Evolutionary conservation across 2,329 filamentous ascomycete genomes (phyloP), one percentile per base, ranked within the genome.

Genomic region (Teratosphaeria nubilosa): DNA sequence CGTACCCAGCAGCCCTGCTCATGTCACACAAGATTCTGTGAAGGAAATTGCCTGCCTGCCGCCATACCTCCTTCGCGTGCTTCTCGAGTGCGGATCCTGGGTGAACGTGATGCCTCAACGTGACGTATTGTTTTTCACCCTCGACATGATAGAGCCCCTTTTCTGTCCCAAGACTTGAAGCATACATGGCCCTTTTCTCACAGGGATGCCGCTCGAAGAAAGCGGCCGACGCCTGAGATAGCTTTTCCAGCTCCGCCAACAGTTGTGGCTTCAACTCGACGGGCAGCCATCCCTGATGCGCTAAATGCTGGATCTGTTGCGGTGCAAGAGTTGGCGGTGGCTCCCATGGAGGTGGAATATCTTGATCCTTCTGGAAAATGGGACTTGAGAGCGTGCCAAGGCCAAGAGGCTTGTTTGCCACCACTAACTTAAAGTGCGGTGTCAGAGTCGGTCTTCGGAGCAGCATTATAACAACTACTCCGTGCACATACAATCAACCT

Each of bases 41-140:
- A 11, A 70, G 57, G 3, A 68, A 56, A 1, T 55, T 51, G 5
- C 58, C 63, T 1, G 62, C 56, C n/a, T 60, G 48, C n/a, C 52
- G 50, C 68, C 67, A 70, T 5, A 64, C 60, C 30, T 53, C 48
- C 56, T 59, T 3, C 56, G 60, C 59, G 20, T 51, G 16, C n/a
- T 3, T 37, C 45, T 55, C 58, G 51, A 41, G 41, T 25, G 37
- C 60, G 54, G 41, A 62, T 32, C 20, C 32, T 30, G 32, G 54
- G 13, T 57, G 32, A 30, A 27, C 51, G 22, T 27, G 55, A 59
- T 64, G 62, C 9, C 67, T 65, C 32, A 69, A 59, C 1, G 68
- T 70, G 34, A 68, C 25, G 50, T 69, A 70, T 53, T 69, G 64
- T 55, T 70, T 69, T 54, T 70, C 66, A 22, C 58, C 54, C 11